phyloP scores from a whole-genome alignment of 371 early-diverging fungal genomes.

The Coemansia sp. region DNA sequence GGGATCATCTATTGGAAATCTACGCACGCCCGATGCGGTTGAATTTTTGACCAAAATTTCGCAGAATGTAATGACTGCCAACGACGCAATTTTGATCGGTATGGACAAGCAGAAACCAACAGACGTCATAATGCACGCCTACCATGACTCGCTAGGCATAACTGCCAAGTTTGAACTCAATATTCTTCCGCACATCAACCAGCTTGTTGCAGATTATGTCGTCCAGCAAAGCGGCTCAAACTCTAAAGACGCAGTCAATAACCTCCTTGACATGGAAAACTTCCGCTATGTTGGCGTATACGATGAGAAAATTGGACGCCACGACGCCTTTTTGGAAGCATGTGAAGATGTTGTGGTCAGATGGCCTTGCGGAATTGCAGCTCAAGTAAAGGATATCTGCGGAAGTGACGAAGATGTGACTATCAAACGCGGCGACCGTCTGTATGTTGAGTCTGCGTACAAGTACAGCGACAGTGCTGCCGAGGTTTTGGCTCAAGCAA shows the following conservation, averaged over 20 bases:
- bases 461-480: conserved; percentile 72
- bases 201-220: conserved; percentile 53
- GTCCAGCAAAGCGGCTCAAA: background rate
- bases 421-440: conserved; percentile 73
- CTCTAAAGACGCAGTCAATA: background rate
- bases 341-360: conserved; percentile 54
- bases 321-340: conserved; percentile 75
- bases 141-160: conserved; percentile 76
- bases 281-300: conserved; percentile 76
- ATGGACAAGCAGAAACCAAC: conserved; percentile 78
- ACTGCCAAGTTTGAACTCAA: conserved; percentile 84
- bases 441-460: conserved; percentile 85
- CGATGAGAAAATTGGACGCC: conserved; percentile 72
- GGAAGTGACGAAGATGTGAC: conserved; percentile 26
- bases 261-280: conserved; percentile 55
- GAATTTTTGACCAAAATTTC: conserved; percentile 56
- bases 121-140: conserved; percentile 70
- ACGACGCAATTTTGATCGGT: conserved; percentile 78
- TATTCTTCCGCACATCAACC: conserved; percentile 74
- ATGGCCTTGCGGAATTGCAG: conserved; percentile 49
- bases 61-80: conserved; percentile 62
- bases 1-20: conserved; percentile 87
- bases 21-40: conserved; percentile 59
- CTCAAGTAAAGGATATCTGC: conserved; percentile 27
- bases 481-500: conserved; percentile 56